Percentiles rank a stretch among this genome's conserved stretches.
Conservation (phyloP, 768 basidiomycete genomes). For the Xerocomellus amylosporus region DNA sequence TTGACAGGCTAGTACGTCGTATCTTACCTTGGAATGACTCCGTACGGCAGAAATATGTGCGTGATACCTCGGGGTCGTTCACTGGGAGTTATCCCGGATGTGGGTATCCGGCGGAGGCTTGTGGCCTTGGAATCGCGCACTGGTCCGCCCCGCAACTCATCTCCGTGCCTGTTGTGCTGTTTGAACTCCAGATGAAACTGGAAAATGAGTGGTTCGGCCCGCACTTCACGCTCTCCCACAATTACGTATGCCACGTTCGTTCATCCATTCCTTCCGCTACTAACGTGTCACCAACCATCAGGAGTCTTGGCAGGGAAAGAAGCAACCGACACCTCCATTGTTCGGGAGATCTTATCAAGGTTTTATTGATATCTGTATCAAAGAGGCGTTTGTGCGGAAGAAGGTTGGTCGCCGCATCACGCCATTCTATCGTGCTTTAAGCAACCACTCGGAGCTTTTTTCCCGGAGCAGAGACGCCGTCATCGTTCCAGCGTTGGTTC, state of each 20-base stretch:
- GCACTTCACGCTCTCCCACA: too few relatives aligned
- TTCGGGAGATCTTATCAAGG: background rate
- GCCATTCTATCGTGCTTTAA: background rate
- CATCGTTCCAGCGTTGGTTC: background rate
- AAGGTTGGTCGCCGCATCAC: background rate
- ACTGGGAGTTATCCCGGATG: too few relatives aligned
- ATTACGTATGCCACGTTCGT: background rate
- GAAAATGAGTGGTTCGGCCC: background rate
- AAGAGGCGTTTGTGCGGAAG: slow-evolving; percentile 10
- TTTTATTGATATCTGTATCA: background rate
- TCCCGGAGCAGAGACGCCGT: background rate
- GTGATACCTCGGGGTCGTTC: background rate
- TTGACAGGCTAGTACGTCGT: background rate
- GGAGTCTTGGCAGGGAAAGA: background rate
- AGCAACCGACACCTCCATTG: background rate
- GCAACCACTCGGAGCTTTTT: background rate
- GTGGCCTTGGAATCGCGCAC: background rate
- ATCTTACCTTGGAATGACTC: background rate
- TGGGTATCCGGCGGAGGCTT: background rate
- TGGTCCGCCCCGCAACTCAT: background rate
- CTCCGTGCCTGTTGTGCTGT: background rate
- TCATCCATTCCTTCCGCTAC: background rate
- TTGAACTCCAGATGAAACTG: background rate
- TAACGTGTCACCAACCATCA: background rate
- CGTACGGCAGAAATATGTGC: background rate